Conservation (phyloP, 495 filamentous ascomycete genomes). For the Astrothelium subdiscretum region DNA sequence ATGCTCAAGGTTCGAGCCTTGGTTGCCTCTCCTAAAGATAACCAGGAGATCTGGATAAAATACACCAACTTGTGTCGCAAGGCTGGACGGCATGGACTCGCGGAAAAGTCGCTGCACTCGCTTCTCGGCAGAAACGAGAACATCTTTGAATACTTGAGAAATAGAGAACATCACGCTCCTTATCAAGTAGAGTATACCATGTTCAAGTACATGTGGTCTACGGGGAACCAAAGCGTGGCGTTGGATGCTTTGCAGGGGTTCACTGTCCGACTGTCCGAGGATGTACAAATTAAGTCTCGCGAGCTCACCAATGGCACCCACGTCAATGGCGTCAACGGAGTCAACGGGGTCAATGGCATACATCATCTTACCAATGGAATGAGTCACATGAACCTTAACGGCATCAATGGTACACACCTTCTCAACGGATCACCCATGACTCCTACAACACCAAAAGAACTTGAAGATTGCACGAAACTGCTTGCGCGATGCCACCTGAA, state of each 20-base stretch:
- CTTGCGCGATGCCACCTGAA: constrained; percentile 91
- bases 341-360: constrained; percentile 26
- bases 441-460: constrained; percentile 21
- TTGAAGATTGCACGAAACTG: constrained; percentile 55
- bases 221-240: constrained; percentile 56
- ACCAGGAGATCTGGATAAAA: constrained; percentile 98
- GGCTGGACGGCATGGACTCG: constrained; percentile 86
- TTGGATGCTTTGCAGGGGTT: constrained; percentile 72
- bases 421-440: constrained; percentile 17
- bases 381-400: constrained; percentile 44
- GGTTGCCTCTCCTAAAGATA: constrained; percentile 80
- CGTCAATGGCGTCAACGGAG: constrained; percentile 28
- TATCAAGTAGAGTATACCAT: constrained; percentile 76
- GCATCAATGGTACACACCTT: constrained; percentile 21
- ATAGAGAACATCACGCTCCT: constrained; percentile 20
- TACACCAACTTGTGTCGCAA: constrained; percentile 97
- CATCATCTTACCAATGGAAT: constrained; percentile 39
- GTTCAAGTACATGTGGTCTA: constrained; percentile 90
- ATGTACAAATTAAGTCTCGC: constrained; percentile 47
- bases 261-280: constrained; percentile 62
- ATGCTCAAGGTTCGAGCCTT: constrained; percentile 92
- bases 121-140: constrained; percentile 53
- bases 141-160: constrained; percentile 19
- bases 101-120: constrained; percentile 84
- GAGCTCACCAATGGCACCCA: constrained; percentile 33